A percentile compares a stretch with the other conserved stretches of the same genome.
Conservation (phyloP, 2,329 filamentous ascomycete genomes). For the Cordyceps cateniannulata region DNA sequence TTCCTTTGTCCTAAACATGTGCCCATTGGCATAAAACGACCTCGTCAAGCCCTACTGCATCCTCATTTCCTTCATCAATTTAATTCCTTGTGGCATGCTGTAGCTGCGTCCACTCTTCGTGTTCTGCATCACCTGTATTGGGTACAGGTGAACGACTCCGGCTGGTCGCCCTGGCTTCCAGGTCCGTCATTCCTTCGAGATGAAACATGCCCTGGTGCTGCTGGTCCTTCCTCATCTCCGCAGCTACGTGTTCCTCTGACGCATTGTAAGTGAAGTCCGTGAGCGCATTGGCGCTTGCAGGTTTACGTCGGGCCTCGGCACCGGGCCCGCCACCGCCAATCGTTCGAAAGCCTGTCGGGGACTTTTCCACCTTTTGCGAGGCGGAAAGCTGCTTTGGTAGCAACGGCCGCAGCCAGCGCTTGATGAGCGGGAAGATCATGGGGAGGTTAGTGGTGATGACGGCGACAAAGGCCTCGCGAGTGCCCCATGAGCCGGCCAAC, state of each 20-base stretch:
- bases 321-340: constrained; percentile 13
- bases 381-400: constrained; percentile 14
- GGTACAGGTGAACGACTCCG: not conserved
- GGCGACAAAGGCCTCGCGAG: constrained; percentile 38
- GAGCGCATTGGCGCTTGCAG: not conserved
- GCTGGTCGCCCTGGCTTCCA: not conserved
- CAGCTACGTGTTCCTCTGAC: not conserved
- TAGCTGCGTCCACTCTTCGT: not conserved
- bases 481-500: constrained; percentile 35
- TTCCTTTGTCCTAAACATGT: not conserved
- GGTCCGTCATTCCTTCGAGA: not conserved
- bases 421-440: constrained; percentile 40
- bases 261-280: not conserved
- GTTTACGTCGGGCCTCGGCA: not conserved
- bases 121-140: not conserved
- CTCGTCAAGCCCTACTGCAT: not conserved
- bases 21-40: not conserved
- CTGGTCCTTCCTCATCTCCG: not conserved
- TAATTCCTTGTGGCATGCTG: not conserved
- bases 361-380: constrained; percentile 8
- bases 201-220: not conserved
- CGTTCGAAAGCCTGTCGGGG: constrained; percentile 14
- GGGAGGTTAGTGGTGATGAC: constrained; percentile 37
- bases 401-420: constrained; percentile 30
- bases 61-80: too few species aligned